phyloP scores from a whole-genome alignment of 306 rosid genomes.

The Castanea crenata region DNA sequence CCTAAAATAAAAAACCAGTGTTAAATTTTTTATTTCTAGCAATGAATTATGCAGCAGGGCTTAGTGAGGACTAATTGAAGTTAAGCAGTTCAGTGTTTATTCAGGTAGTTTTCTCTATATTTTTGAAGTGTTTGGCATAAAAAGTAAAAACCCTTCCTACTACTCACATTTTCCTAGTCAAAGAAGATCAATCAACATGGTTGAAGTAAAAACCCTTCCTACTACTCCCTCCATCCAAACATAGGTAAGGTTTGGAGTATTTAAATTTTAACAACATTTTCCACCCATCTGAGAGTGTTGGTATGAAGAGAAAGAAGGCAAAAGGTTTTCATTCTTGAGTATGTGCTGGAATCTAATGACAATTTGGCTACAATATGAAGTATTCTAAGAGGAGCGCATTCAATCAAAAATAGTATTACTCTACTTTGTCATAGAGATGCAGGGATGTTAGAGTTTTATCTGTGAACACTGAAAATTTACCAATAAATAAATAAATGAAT shows the following conservation, averaged over 20 bases:
- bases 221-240: no score
- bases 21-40: background rate
- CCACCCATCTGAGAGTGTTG: background rate
- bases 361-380: background rate
- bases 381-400: background rate
- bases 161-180: background rate
- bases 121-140: background rate
- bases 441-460: background rate
- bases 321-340: background rate
- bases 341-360: background rate
- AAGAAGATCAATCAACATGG: background rate
- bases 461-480: background rate
- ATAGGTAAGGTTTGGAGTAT: background rate
- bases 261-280: background rate
- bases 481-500: no score
- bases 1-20: background rate
- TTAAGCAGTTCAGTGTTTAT: background rate
- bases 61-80: background rate
- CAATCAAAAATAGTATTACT: background rate
- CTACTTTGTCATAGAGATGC: background rate
- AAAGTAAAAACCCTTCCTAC: background rate
- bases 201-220: background rate
- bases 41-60: background rate
- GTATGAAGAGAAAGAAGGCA: background rate
- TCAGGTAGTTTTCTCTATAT: background rate